Evolutionary conservation across 2,329 filamentous ascomycete species (phyloP).

Genomic region (Westerdykella sp.): DNA sequence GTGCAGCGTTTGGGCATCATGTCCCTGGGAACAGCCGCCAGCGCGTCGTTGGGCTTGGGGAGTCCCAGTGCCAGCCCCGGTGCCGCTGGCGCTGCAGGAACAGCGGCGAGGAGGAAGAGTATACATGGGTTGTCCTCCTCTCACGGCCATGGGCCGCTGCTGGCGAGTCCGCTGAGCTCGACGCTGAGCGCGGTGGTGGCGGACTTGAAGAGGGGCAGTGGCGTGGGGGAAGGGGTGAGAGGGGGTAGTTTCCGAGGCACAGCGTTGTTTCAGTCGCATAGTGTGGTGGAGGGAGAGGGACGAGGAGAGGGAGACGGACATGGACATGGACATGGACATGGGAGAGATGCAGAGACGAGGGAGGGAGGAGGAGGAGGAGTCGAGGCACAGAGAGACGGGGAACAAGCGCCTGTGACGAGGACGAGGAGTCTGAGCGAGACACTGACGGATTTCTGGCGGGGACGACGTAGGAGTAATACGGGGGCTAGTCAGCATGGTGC

Average conservation of each 20-base stretch:
- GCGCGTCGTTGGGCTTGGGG: no score
- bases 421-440: conserved; percentile 2
- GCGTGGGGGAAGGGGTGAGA: not conserved
- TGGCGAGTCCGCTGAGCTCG: conserved; percentile 55
- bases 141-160: conserved; percentile 44
- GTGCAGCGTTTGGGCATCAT: no score
- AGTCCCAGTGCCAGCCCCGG: no score
- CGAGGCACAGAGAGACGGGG: not conserved
- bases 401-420: not conserved
- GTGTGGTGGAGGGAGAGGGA: not conserved
- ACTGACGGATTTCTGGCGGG: conserved; percentile 1
- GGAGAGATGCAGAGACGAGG: not conserved
- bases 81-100: no score
- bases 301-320: not conserved
- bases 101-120: no score
- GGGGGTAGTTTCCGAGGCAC: not conserved
- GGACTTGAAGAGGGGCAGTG: conserved; percentile 55
- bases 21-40: no score
- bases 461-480: not conserved
- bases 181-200: conserved; percentile 59
- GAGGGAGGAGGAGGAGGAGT: not conserved
- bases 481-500: no score
- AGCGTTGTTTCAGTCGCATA: not conserved
- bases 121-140: conserved; percentile 13
- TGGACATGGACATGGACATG: not conserved